Base-by-base conservation (phyloP, 177 flowering plant species). In the Tripterygium wilfordii region DNA sequence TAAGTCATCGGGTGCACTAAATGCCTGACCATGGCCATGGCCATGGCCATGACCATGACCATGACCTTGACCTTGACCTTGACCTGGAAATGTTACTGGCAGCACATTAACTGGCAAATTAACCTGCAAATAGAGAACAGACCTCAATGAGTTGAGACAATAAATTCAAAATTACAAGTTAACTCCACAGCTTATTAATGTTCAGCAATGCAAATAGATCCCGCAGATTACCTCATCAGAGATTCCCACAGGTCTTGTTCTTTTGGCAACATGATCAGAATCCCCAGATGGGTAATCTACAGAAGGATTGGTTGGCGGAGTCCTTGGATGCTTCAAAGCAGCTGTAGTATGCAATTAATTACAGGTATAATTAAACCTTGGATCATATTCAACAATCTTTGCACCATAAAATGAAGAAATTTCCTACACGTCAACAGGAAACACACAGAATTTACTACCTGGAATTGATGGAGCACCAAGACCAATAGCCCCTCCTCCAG, bases 261-360 rank as follows among this genome's bases (percentile, higher is more conserved):
- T 74, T 64, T 88, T 88, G 18, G 82, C 48, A 23, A 72, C 76
- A 60, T 88, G 96, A 51, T 91, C 98, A 49, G 96, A 78, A 62
- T 88, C 98, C 17, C 74, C 90, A 25, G 91, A 77, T 41, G 88
- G 96, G 58, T 83, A 91, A 48, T 91, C 98, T n/a, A 80, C 62
- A 52, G 91, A 70, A 51, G 90, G 75, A 57, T 82, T 90, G 45
- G 81, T 69, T 42, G 95, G 88, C 19, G 92, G 85, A 54, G 95
- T 79, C 73, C 96, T 63, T 8, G 92, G 89, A 69, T 81, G 91
- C 75, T 87, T 90, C 68, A 90, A 70, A 51, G 82, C 79, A 70
- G 89, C 91, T 87, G 26, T 16, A 51, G 42, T 65, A 53, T 36
- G 36, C 42, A 74, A 44, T 28, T 31, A 47, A 66, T 47, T 27